Base-by-base conservation (phyloP, 2,329 filamentous ascomycete species). In the Tolypocladium guangdongense region DNA sequence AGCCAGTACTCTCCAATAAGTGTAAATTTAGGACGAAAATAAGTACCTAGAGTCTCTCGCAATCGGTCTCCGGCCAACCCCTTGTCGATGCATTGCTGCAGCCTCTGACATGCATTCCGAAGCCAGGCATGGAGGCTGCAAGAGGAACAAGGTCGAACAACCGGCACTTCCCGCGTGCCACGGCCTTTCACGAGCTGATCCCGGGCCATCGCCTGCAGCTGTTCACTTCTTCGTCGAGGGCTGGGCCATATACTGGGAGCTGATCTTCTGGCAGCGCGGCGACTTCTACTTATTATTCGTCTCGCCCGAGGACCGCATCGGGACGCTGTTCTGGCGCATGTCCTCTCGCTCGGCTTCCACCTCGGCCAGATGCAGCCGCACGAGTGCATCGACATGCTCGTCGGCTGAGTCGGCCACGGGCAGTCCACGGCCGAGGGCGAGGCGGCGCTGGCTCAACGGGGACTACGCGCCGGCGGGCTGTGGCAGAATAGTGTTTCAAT, bases 171-270 rank as follows among this genome's bases (percentile, higher is more conserved):
- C 69, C 78, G 5, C 74, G 76, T 2, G 77, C 79, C 7, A 83
- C 79, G 0, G 80, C 80, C 2, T 83, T 83, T 59, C 80, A 83
- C 61, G 80, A 83, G 63, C 75, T 83, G 63, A 77, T 83, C 16
- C 80, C 80, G 0, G 80, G 80, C 1, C 79, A 82, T 56, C 72
- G 79, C 51, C 67, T 82, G 32, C 80, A 83, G 60, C 63, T 75
- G 18, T 74, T 76, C 63, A 70, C 0, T 83, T 83, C 60, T 82
- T 74, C 66, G 74, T 80, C 38, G 81, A 83, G 62, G 80, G 80
- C 20, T 83, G 80, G 79, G 76, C 80, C 11, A 72, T 82, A 58
- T 83, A 83, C 62, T 83, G 80, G 80, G 81, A 83, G 65, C 69
- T 82, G 59, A 62, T 81, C 20, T 68, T 84, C 18, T 84, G 78